phyloP scores from a whole-genome alignment of 2,329 filamentous ascomycete species.

The Monosporascus sp. region DNA sequence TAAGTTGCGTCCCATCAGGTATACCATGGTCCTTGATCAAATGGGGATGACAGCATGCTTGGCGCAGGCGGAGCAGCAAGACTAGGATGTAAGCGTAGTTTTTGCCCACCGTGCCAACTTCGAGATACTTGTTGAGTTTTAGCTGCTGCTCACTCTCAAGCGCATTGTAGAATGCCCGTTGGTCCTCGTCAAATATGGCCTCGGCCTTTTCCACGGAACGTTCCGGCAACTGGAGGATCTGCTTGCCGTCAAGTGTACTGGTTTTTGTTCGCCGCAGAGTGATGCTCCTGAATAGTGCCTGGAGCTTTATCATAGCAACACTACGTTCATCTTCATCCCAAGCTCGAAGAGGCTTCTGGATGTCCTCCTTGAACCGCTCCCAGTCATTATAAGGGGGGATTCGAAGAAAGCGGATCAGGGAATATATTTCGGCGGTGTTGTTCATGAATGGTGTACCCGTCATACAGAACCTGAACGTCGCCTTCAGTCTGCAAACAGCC shows the following conservation, averaged over 20 bases:
- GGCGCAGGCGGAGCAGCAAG: slow-evolving; percentile 71
- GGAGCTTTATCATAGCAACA: slow-evolving; percentile 61
- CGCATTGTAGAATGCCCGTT: slow-evolving; percentile 58
- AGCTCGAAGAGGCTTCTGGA: slow-evolving; percentile 22
- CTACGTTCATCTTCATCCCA: slow-evolving; percentile 48
- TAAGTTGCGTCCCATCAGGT: slow-evolving; percentile 21
- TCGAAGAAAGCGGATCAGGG: slow-evolving; percentile 70
- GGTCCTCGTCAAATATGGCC: slow-evolving; percentile 62
- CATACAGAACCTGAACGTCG: slow-evolving; percentile 68
- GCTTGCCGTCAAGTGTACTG: slow-evolving; percentile 73
- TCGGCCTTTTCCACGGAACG: slow-evolving; percentile 57
- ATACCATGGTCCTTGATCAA: slow-evolving; percentile 45
- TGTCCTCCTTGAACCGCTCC: slow-evolving; percentile 54
- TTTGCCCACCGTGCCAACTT: slow-evolving; percentile 44
- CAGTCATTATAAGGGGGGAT: slow-evolving; percentile 70
- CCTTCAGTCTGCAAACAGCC: slow-evolving; percentile 53
- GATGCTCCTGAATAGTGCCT: slow-evolving; percentile 72
- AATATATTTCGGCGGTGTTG: slow-evolving; percentile 70
- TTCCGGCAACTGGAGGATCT: slow-evolving; percentile 64
- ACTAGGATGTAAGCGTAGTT: slow-evolving; percentile 79
- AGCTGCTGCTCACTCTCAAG: slow-evolving; percentile 33
- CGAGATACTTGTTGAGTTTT: slow-evolving; percentile 21
- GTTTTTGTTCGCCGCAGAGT: slow-evolving; percentile 80
- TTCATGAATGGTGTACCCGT: slow-evolving; percentile 92
- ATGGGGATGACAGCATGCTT: slow-evolving; percentile 76